These are phyloP conservation scores for Cryphonectria parasitica DNA, from an alignment of 2,329 filamentous ascomycete genomes.

Conservation along the genomic window DNA sequence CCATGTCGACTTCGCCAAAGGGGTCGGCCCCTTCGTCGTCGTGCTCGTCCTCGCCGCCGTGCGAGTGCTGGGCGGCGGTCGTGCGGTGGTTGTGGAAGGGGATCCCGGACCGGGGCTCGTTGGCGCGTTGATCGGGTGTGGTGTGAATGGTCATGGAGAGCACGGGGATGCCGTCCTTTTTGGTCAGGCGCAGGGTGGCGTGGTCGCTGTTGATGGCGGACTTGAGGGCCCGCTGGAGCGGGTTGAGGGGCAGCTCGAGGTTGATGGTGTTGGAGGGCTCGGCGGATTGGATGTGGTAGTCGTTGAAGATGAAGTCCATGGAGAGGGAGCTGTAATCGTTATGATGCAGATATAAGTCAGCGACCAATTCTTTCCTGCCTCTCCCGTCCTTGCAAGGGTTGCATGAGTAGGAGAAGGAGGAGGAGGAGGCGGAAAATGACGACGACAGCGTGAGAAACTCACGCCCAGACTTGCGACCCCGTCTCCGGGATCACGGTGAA, in stretches of 20 bases:
- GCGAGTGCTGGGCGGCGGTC: slow-evolving; percentile 26
- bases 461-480: slow-evolving; percentile 96
- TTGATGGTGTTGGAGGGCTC: slow-evolving; percentile 88
- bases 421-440: background rate
- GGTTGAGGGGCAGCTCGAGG: slow-evolving; percentile 87
- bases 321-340: slow-evolving; percentile 53
- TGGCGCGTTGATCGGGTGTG: slow-evolving; percentile 59
- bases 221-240: slow-evolving; percentile 87
- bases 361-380: background rate
- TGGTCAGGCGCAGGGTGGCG: slow-evolving; percentile 86
- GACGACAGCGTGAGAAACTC: slow-evolving; percentile 43
- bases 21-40: slow-evolving; percentile 46
- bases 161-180: slow-evolving; percentile 85
- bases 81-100: slow-evolving; percentile 37
- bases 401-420: no score
- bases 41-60: slow-evolving; percentile 31
- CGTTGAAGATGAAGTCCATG: slow-evolving; percentile 85
- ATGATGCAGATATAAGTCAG: slow-evolving; percentile 17
- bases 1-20: slow-evolving; percentile 50
- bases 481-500: slow-evolving; percentile 96
- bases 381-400: background rate
- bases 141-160: slow-evolving; percentile 89
- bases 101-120: slow-evolving; percentile 28
- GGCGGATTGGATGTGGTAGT: slow-evolving; percentile 84
- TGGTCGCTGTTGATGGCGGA: slow-evolving; percentile 82